These are phyloP conservation scores for Vigna hirtella DNA, from an alignment of 306 rosid species.

Conservation along the genomic window DNA sequence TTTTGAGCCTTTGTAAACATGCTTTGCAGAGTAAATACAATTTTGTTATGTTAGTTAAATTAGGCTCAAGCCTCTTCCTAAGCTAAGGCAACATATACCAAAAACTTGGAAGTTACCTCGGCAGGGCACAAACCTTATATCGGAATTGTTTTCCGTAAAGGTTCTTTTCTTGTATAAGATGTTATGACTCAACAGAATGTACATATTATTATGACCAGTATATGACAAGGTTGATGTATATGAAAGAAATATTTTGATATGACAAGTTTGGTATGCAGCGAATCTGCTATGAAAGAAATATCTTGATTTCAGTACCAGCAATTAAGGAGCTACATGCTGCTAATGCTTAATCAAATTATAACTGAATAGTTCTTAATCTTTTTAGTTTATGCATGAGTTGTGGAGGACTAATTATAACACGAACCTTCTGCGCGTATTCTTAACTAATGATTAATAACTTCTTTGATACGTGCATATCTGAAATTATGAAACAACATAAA, in stretches of 20 bases:
- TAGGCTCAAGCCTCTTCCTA: conserved; percentile 13
- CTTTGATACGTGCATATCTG: background rate
- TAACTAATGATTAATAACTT: background rate
- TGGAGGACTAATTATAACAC: background rate
- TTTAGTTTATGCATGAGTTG: background rate
- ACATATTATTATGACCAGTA: conserved; percentile 32
- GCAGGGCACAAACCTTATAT: conserved; percentile 34
- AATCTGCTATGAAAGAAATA: background rate
- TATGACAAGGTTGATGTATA: conserved; percentile 6
- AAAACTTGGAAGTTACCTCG: conserved; percentile 23
- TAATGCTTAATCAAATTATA: conserved; percentile 13
- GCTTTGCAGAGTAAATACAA: conserved; percentile 38
- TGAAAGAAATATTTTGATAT: conserved; percentile 16
- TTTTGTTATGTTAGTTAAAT: conserved; percentile 32
- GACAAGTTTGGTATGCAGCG: too few species aligned
- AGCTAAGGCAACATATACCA: conserved; percentile 22
- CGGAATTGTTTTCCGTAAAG: conserved; percentile 10
- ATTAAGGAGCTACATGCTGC: background rate
- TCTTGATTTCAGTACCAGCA: background rate
- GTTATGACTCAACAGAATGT: conserved; percentile 39
- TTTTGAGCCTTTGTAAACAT: conserved; percentile 10
- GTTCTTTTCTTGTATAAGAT: conserved; percentile 21
- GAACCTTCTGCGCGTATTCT: too few species aligned
- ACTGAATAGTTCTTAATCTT: background rate
- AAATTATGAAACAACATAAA: background rate